A percentile compares a stretch with the other conserved stretches of the same genome.
Conservation (phyloP, 1,284 basidiomycete species). For the Ustilago bromivora region DNA sequence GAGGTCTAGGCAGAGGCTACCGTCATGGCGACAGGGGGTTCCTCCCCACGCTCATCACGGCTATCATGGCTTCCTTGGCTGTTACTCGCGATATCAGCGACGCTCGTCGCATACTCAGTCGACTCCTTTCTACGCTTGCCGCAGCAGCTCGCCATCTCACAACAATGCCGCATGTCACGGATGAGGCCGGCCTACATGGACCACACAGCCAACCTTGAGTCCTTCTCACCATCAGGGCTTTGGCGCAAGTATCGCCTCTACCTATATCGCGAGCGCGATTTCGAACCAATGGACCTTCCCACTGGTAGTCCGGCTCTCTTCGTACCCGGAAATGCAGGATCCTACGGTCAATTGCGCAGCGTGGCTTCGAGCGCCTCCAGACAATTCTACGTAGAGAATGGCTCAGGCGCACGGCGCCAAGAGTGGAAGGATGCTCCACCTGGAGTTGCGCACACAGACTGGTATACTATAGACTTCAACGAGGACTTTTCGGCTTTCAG, state of each 20-base stretch:
- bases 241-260: constrained; percentile 83
- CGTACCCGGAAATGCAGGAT: constrained; percentile 96
- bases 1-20: constrained; percentile 4
- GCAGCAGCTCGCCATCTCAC: constrained; percentile 44
- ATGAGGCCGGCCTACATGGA: constrained; percentile 91
- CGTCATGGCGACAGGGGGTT: not conserved
- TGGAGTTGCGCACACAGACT: constrained; percentile 47
- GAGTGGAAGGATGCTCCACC: constrained; percentile 56
- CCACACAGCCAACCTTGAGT: constrained; percentile 68
- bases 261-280: constrained; percentile 81
- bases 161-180: constrained; percentile 90
- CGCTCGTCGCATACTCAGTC: constrained; percentile 30
- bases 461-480: constrained; percentile 84
- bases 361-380: constrained; percentile 89
- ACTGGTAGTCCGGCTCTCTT: constrained; percentile 81
- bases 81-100: constrained; percentile 23
- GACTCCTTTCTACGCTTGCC: constrained; percentile 51
- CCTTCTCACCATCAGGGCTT: constrained; percentile 78
- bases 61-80: constrained; percentile 33
- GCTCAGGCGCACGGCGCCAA: constrained; percentile 61
- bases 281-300: constrained; percentile 33
- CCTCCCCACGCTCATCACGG: constrained; percentile 5
- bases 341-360: constrained; percentile 91
- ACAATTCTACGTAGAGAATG: constrained; percentile 78
- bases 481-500: constrained; percentile 97